Evolutionary conservation across 306 rosid genomes (phyloP), one percentile per base, ranked within the genome.

Genomic region (Medicago ruthenica): DNA sequence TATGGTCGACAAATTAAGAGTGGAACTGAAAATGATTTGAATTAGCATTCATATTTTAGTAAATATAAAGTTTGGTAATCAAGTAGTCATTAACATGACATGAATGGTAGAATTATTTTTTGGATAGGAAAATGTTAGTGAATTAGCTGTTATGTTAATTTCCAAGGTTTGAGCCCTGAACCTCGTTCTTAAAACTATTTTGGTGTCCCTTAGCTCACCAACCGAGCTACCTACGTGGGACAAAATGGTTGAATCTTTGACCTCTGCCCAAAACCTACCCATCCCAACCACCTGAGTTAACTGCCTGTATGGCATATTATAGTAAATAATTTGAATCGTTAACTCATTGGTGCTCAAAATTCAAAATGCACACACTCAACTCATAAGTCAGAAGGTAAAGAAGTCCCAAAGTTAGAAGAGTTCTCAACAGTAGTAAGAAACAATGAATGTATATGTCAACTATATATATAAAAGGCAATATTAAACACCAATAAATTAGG

Each of bases 171-270:
- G 16, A 13, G 13, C 51, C n/a, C 15, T 4, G 14, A 15, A 4
- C 51, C 51, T 45, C 51, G 5, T 45, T 45, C 51, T 45, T 45
- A 45, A 45, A 45, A 45, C 16, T 45, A 15, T 12, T 12, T 45
- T 4, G 51, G 51, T 45, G n/a, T 12, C 51, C 51, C 51, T 45
- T 12, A 45, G 51, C 51, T 45, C n/a, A 45, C 51, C 51, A 42
- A 42, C 47, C 2, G 12, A 9, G 45, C 45, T 41, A 41, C 45
- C 4, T 41, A 9, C 12, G 45, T 41, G 45, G 45, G 13, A 41
- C 44, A 10, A 15, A 48, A 48, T 44, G 41, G 67, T 61, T 34
- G 67, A 61, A 61, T 36, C 67, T 34, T 12, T 61, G 22, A 62
- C 47, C 68, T 62, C 22, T n/a, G 7, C 47, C 14, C 13, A 62